A percentile compares a stretch with the other conserved stretches of the same genome.
Conservation (phyloP, 805 yeast genomes). For the Zygotorulaspora florentina region DNA sequence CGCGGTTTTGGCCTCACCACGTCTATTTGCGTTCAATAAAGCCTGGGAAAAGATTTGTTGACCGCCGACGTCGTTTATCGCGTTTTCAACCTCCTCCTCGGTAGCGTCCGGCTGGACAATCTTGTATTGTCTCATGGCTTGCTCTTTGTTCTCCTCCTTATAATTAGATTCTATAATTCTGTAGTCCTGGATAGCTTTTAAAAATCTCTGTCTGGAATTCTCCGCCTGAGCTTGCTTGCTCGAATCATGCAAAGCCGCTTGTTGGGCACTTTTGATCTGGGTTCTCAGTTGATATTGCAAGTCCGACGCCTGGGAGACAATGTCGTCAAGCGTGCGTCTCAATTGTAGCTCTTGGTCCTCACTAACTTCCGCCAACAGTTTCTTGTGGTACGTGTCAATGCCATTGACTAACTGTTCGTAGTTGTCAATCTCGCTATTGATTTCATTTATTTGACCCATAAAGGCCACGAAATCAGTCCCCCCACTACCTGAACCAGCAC, state of each 20-base stretch:
- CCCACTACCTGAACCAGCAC: constrained; percentile 21
- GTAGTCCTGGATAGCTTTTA: constrained; percentile 81
- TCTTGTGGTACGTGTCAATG: constrained; percentile 65
- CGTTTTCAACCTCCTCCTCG: constrained; percentile 77
- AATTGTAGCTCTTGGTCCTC: constrained; percentile 63
- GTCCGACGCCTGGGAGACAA: constrained; percentile 72
- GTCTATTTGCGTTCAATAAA: constrained; percentile 74
- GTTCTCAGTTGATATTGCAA: constrained; percentile 71
- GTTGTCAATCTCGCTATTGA: constrained; percentile 65
- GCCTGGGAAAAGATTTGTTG: constrained; percentile 96
- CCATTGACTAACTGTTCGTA: constrained; percentile 66
- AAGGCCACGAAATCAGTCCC: constrained; percentile 56
- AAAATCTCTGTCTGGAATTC: constrained; percentile 76
- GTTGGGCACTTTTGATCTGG: constrained; percentile 73
- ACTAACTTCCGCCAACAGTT: constrained; percentile 67
- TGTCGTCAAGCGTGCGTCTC: constrained; percentile 70
- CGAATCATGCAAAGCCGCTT: constrained; percentile 62
- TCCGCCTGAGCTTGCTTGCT: constrained; percentile 90
- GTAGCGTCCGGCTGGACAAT: constrained; percentile 85
- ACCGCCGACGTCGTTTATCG: constrained; percentile 77
- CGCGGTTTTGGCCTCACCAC: constrained; percentile 94
- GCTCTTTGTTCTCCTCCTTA: constrained; percentile 76
- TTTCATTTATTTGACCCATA: constrained; percentile 62
- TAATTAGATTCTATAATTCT: constrained; percentile 82
- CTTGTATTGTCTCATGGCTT: constrained; percentile 88